Percentiles rank a stretch among this genome's conserved stretches.
phyloP scores from a whole-genome alignment of 106 monocot species.

The Acanthochlamys bracteata region DNA sequence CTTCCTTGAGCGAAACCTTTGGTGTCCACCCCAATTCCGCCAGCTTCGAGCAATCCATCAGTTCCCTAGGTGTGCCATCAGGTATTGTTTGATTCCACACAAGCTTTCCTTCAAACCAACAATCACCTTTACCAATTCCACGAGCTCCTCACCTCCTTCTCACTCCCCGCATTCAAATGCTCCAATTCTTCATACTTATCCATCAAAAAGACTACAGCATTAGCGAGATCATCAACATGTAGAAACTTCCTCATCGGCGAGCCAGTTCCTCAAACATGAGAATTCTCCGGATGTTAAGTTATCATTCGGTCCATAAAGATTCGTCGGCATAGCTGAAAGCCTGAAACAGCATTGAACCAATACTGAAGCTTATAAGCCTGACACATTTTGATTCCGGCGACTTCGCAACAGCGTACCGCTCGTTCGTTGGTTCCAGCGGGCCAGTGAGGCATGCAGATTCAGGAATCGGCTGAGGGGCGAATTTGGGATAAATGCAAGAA shows the following conservation, averaged over 20 bases:
- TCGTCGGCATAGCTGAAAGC: slow-evolving; percentile 97
- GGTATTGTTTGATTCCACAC: slow-evolving; percentile 82
- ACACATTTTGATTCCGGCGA: slow-evolving; percentile 95
- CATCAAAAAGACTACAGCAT: slow-evolving; percentile 81
- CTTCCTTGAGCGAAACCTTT: slow-evolving; percentile 56
- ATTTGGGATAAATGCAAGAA: slow-evolving; percentile 97
- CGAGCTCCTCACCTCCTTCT: slow-evolving; percentile 82
- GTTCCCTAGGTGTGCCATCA: slow-evolving; percentile 88
- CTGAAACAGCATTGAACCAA: slow-evolving; percentile 73
- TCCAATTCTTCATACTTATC: slow-evolving; percentile 61
- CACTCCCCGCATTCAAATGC: slow-evolving; percentile 92
- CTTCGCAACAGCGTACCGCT: slow-evolving; percentile 98
- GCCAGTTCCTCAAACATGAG: slow-evolving; percentile 92
- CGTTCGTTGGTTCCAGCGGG: slow-evolving; percentile 94
- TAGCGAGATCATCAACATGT: slow-evolving; percentile 86
- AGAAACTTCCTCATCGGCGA: slow-evolving; percentile 87
- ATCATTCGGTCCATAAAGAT: slow-evolving; percentile 83
- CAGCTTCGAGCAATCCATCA: slow-evolving; percentile 87
- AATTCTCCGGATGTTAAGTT: slow-evolving; percentile 98
- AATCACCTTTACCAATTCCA: slow-evolving; percentile 84
- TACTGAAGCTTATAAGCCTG: slow-evolving; percentile 80
- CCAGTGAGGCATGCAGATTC: slow-evolving; percentile 69
- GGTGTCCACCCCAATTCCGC: slow-evolving; percentile 65
- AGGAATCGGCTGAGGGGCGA: slow-evolving; percentile 89
- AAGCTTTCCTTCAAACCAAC: slow-evolving; percentile 73